Evolutionary conservation across 176 grass and related monocot genomes (phyloP).

Genomic region (Rhynchospora breviuscula): DNA sequence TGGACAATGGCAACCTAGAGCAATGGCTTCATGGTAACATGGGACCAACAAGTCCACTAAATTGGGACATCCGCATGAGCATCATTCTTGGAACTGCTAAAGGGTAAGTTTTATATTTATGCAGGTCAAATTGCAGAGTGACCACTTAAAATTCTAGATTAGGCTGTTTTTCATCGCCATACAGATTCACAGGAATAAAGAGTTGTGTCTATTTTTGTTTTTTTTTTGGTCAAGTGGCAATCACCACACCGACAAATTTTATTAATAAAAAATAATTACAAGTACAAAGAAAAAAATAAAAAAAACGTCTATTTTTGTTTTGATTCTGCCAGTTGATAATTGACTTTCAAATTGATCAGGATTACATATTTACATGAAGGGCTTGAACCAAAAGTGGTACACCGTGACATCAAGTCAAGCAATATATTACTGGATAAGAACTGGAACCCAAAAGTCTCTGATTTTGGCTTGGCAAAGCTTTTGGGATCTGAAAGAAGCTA

Average conservation of each 20-base stretch:
- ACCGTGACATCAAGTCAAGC: constrained; percentile 89
- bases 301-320: background rate
- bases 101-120: constrained; percentile 37
- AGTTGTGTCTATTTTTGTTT: background rate
- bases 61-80: constrained; percentile 72
- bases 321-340: background rate
- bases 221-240: no score
- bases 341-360: constrained; percentile 28
- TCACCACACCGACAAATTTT: no score
- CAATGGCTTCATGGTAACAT: constrained; percentile 82
- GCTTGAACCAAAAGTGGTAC: constrained; percentile 88
- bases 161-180: background rate
- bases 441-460: constrained; percentile 79
- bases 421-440: constrained; percentile 79
- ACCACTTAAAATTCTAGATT: background rate
- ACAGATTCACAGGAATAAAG: background rate
- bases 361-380: constrained; percentile 87
- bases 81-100: constrained; percentile 76
- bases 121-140: background rate
- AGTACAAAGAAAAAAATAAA: no score
- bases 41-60: constrained; percentile 51
- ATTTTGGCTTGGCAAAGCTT: constrained; percentile 89
- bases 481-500: constrained; percentile 77
- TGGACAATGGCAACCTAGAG: constrained; percentile 85
- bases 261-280: no score